Evolutionary conservation across 768 basidiomycete species (phyloP).

Genomic region (Mycena kentingensis): DNA sequence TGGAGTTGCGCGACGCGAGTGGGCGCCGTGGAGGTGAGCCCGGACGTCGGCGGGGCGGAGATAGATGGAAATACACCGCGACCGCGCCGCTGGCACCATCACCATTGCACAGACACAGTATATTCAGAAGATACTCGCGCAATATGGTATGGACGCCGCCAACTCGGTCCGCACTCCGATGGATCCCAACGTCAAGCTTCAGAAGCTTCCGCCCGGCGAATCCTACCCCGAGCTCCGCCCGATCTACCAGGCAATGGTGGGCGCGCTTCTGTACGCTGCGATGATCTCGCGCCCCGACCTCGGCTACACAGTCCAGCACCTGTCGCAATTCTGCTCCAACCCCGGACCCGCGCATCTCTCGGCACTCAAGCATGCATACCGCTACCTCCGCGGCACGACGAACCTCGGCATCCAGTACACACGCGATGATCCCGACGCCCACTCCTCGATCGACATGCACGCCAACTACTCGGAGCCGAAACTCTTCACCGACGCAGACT

Average conservation of each 20-base stretch:
- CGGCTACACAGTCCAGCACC: constrained; percentile 10
- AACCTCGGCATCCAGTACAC: constrained; percentile 10
- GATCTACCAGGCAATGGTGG: constrained; percentile 6
- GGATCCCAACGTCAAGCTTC: constrained; percentile 7
- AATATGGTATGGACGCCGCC: constrained; percentile 17
- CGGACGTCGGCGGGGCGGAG: too few relatives aligned
- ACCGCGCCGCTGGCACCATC: constrained; percentile 19
- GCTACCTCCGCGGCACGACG: constrained; percentile 21
- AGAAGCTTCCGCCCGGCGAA: not conserved
- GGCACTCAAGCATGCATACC: constrained; percentile 16
- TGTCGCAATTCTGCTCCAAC: constrained; percentile 18
- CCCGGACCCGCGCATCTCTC: constrained; percentile 19
- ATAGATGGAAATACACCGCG: constrained; percentile 21
- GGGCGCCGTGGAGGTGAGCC: too few relatives aligned
- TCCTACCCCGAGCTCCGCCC: not conserved
- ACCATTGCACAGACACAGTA: constrained; percentile 27
- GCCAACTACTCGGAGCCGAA: not conserved
- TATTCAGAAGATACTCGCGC: constrained; percentile 17
- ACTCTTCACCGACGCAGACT: constrained; percentile 24
- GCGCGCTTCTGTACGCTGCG: constrained; percentile 19
- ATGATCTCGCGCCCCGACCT: constrained; percentile 17
- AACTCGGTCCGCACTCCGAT: constrained; percentile 24
- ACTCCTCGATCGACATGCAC: not conserved
- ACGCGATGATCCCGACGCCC: not conserved
- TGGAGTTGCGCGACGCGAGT: too few relatives aligned